These are phyloP conservation scores for Bidens hawaiensis DNA, from an alignment of 140 eudicot genomes.

Conservation along the genomic window DNA sequence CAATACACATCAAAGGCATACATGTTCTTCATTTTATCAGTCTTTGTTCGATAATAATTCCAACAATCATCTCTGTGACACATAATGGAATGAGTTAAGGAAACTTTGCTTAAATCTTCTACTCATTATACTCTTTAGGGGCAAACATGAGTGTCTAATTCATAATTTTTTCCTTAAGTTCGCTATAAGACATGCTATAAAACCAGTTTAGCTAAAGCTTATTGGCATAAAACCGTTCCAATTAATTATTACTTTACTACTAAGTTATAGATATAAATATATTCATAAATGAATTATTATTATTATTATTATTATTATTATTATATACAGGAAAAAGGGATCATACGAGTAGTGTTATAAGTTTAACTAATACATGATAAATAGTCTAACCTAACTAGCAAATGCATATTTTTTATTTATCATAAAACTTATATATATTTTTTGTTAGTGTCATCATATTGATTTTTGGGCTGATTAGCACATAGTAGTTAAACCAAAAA, in stretches of 20 bases:
- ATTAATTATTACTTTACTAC: too few species aligned
- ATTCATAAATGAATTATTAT: too few species aligned
- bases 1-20: not conserved
- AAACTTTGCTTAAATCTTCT: too few species aligned
- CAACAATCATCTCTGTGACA: too few species aligned
- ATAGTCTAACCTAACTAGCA: constrained; percentile 23
- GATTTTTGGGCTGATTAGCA: constrained; percentile 26
- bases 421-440: not conserved
- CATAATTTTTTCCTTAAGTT: not conserved
- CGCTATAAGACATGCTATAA: not conserved
- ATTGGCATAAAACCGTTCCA: too few species aligned
- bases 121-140: not conserved
- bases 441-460: constrained; percentile 21
- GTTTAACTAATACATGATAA: not conserved
- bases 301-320: not conserved
- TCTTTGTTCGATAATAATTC: too few species aligned
- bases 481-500: constrained; percentile 34
- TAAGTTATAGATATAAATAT: too few species aligned
- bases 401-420: not conserved
- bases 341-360: not conserved
- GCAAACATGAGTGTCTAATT: not conserved
- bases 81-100: too few species aligned
- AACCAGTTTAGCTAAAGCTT: too few species aligned
- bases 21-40: too few species aligned
- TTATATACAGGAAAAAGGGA: not conserved